These are phyloP conservation scores for Nannochloropsis gaditana DNA, from an alignment of 108 stramenopile species.

Conservation along the genomic window DNA sequence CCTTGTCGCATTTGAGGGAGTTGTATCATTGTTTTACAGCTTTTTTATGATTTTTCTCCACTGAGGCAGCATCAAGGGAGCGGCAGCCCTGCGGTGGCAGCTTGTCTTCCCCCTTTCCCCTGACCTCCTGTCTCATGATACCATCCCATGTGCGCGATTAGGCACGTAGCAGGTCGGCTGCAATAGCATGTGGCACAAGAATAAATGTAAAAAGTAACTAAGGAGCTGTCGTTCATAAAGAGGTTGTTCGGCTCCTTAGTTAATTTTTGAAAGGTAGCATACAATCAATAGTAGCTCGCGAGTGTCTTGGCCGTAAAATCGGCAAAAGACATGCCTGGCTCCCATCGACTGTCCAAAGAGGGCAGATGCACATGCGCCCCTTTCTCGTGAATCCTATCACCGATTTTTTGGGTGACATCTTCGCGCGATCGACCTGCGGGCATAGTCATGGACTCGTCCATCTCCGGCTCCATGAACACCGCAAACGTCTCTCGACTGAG, in stretches of 20 bases:
- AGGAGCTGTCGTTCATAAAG: no score
- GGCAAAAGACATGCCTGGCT: conserved; percentile 2
- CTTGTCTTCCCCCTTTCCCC: no score
- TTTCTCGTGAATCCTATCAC: background rate
- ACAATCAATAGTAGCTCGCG: conserved; percentile 23
- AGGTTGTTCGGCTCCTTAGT: background rate
- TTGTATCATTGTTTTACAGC: no score
- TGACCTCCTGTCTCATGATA: no score
- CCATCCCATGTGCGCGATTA: no score
- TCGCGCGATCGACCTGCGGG: conserved; percentile 27
- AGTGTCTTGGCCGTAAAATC: conserved; percentile 25
- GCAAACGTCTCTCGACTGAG: conserved; percentile 56
- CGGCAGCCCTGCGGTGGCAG: no score
- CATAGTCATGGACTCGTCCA: conserved; percentile 48
- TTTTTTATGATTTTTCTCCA: no score
- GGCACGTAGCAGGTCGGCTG: no score
- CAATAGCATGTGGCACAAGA: no score
- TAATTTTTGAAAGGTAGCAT: conserved; percentile 17
- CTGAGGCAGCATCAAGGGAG: no score
- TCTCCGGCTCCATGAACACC: conserved; percentile 62
- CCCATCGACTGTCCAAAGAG: conserved; percentile 28
- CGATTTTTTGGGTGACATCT: conserved; percentile 13
- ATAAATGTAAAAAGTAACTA: no score
- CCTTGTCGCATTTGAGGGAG: no score
- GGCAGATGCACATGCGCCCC: conserved; percentile 31